These are phyloP conservation scores for Paraconiothyrium brasiliense DNA, from an alignment of 2,329 filamentous ascomycete genomes.

Conservation along the genomic window DNA sequence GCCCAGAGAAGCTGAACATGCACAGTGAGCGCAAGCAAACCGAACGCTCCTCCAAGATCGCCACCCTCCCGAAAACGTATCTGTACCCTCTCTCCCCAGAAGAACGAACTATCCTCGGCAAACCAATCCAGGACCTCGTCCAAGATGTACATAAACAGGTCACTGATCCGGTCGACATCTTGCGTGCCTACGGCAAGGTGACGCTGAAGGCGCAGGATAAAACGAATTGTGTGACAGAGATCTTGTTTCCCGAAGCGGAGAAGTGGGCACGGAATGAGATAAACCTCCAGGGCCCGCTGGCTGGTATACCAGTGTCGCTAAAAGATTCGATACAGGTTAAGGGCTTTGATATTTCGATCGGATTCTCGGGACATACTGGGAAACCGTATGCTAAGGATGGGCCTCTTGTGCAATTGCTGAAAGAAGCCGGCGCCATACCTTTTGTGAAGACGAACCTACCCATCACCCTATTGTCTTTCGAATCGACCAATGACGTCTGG, in stretches of 20 bases:
- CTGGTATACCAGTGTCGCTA: conserved; percentile 85
- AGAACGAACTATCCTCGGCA: conserved; percentile 74
- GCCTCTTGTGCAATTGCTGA: conserved; percentile 76
- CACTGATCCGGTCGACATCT: conserved; percentile 73
- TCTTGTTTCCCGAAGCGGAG: conserved; percentile 82
- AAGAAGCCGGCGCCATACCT: conserved; percentile 86
- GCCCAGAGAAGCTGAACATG: conserved; percentile 25
- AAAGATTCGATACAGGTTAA: conserved; percentile 81
- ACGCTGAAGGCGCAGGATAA: conserved; percentile 83
- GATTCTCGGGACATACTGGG: conserved; percentile 76
- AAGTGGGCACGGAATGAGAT: conserved; percentile 69
- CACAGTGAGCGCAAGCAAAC: conserved; percentile 79
- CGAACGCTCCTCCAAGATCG: conserved; percentile 76
- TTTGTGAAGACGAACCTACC: conserved; percentile 94
- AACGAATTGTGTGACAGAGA: conserved; percentile 90
- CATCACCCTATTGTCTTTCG: conserved; percentile 85
- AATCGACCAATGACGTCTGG: conserved; percentile 83
- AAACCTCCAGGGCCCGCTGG: conserved; percentile 82
- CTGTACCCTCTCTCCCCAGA: conserved; percentile 68
- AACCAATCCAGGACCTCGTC: conserved; percentile 81
- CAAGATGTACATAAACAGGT: conserved; percentile 76
- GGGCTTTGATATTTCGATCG: conserved; percentile 84
- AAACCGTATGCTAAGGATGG: conserved; percentile 76
- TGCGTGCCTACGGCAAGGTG: conserved; percentile 88
- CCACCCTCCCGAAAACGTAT: conserved; percentile 71